Conservation (phyloP, 108 stramenopile genomes). For the Pseudonitzschia delicatissima region DNA sequence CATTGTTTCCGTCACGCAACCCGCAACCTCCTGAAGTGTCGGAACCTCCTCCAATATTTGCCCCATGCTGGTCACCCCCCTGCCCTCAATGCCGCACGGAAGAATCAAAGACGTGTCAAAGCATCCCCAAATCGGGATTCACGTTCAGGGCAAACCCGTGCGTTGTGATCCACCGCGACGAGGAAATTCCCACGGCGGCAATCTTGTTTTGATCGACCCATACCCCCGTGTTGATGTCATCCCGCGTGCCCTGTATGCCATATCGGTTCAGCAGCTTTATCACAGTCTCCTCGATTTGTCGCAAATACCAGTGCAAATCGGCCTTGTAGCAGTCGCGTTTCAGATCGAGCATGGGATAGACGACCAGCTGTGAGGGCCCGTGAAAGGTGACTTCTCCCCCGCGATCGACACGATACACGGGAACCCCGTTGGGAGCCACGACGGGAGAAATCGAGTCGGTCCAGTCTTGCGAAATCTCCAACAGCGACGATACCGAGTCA, state of each 20-base stretch:
- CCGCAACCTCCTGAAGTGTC: constrained; percentile 30
- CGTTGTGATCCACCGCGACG: constrained; percentile 94
- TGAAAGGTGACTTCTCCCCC: constrained; percentile 99
- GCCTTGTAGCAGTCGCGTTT: constrained; percentile 42
- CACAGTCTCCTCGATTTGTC: constrained; percentile 88
- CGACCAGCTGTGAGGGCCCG: constrained; percentile 95
- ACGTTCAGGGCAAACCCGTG: constrained; percentile 99
- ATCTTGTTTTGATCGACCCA: constrained; percentile 90
- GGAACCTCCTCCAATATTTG: constrained; percentile 37
- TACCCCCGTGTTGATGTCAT: constrained; percentile 65
- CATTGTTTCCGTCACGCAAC: constrained; percentile 27
- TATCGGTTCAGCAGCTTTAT: constrained; percentile 65
- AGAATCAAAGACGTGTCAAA: constrained; percentile 78
- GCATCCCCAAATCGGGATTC: constrained; percentile 59
- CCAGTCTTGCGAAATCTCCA: constrained; percentile 16
- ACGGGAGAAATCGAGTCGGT: constrained; percentile 48
- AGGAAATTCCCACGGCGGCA: constrained; percentile 89
- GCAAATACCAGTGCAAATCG: constrained; percentile 97
- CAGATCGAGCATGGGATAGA: constrained; percentile 94
- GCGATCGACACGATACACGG: constrained; percentile 87
- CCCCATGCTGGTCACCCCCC: constrained; percentile 77
- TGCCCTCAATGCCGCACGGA: constrained; percentile 79
- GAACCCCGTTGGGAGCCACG: constrained; percentile 67
- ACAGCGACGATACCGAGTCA: constrained; percentile 4
- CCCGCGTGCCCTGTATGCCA: constrained; percentile 59